These are phyloP conservation scores for Amanita pseudoporphyria DNA, from an alignment of 768 basidiomycete species.

Conservation along the genomic window DNA sequence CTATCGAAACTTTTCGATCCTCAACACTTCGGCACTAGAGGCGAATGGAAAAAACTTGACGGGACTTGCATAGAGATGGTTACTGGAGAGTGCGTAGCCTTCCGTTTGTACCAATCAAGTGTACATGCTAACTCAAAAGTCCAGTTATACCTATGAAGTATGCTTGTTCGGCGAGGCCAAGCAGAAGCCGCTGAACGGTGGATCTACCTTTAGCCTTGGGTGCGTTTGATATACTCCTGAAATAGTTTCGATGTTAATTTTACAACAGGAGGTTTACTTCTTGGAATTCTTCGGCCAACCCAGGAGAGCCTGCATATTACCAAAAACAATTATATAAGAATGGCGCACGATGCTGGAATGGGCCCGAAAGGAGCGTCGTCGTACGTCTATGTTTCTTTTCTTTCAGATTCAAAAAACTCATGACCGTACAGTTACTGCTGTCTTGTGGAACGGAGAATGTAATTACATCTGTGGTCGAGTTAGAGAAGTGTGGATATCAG, in stretches of 20 bases:
- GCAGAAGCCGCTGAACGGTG: slow-evolving; percentile 82
- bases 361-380: slow-evolving; percentile 78
- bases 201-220: slow-evolving; percentile 74
- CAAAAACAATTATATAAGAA: slow-evolving; percentile 70
- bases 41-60: slow-evolving; percentile 96
- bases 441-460: slow-evolving; percentile 82
- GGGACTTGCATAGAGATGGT: slow-evolving; percentile 71
- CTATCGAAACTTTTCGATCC: slow-evolving; percentile 55
- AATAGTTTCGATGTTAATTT: slow-evolving; percentile 1
- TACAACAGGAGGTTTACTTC: slow-evolving; percentile 55
- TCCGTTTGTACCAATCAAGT: neutral
- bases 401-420: neutral
- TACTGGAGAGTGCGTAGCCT: slow-evolving; percentile 72
- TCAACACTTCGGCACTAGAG: slow-evolving; percentile 63
- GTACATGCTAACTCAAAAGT: neutral
- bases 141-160: slow-evolving; percentile 88
- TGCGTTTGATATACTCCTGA: slow-evolving; percentile 26
- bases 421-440: slow-evolving; percentile 51
- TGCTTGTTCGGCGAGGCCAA: slow-evolving; percentile 85
- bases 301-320: slow-evolving; percentile 70
- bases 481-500: slow-evolving; percentile 95
- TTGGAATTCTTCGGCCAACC: slow-evolving; percentile 63
- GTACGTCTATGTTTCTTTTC: slow-evolving; percentile 29
- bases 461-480: slow-evolving; percentile 68
- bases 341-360: slow-evolving; percentile 94